Base-by-base conservation (phyloP, 768 basidiomycete genomes). In the Leucosporidium yakuticum region DNA sequence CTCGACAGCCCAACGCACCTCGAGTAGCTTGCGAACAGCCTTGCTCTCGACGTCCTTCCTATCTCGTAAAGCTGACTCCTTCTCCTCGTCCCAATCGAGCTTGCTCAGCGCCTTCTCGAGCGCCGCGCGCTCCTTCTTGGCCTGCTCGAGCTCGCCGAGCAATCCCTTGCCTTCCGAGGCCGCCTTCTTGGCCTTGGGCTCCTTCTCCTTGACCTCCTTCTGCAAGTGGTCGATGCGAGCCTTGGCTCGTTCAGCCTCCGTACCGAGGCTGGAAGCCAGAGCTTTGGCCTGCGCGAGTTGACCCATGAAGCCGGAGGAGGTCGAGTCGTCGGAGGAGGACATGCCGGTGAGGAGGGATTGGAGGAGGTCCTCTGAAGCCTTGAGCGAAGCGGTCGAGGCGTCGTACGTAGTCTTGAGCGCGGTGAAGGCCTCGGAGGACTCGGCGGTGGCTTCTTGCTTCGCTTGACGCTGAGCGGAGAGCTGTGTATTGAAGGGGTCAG, bases 321-420 rank as follows among this genome's bases (percentile, higher is more conserved):
- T 77, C 15, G 86, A 84, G 23, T 85, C 84, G 34, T 82, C 79
- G 60, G 83, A 83, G 6, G 89, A 88, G 2, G 92, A 86, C 15
- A 97, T 85, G 54, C 96, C 96, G 0, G 95, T 98, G 57, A 95
- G 83, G 25, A 98, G 85, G 0, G 91, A 91, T 78, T 98, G 95
- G 0, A 98, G 83, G n/a, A 98, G 87, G 74, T 93, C 91, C 78
- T 98, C 94, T 21, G 87, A 84, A 25, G 85, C 88, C 20, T 83
- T 77, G 14, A 95, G 83, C 34, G 86, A 83, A 7, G 83, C 80
- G 64, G 86, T 82, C 3, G 85, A 82, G 0, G 81, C 77, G 54
- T 83, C 84, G 76, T 94, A 86, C 60, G 85, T 83, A 9, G 87
- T 83, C 75, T 91, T 91, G 65, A 90, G 81, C 14, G 80, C 80